Evolutionary conservation across 495 filamentous ascomycete species (phyloP).

Genomic region (Pyronema omphalodes): DNA sequence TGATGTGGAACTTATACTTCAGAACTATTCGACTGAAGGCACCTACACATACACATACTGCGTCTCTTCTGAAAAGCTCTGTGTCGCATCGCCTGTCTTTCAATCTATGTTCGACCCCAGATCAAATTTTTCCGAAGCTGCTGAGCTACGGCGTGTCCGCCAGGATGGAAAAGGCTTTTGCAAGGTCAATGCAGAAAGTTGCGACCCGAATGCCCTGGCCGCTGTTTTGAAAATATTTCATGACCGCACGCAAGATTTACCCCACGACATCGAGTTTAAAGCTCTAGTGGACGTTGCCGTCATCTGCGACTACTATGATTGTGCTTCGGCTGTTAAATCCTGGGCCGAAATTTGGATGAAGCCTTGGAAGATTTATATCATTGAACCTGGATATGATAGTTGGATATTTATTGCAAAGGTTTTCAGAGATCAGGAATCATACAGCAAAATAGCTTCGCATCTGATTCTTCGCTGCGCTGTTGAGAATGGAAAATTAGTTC

Average conservation of each 20-base stretch:
- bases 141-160: background rate
- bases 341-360: conserved; percentile 11
- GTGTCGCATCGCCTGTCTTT: conserved; percentile 14
- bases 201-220: background rate
- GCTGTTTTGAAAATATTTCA: background rate
- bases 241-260: background rate
- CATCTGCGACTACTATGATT: conserved; percentile 21
- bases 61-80: conserved; percentile 16
- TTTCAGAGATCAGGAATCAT: background rate
- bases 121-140: conserved; percentile 11
- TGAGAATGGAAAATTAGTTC: background rate
- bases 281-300: conserved; percentile 9
- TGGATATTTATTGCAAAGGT: background rate
- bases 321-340: conserved; percentile 4
- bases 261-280: conserved; percentile 7
- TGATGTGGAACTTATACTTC: too few species aligned
- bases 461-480: background rate
- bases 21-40: background rate
- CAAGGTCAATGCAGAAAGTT: background rate
- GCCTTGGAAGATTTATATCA: background rate
- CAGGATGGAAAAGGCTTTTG: background rate
- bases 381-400: background rate
- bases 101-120: conserved; percentile 15
- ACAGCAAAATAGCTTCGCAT: background rate
- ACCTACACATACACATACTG: background rate